Conservation (phyloP, 2,329 filamentous ascomycete species). For the Diaporthe nobilis region DNA sequence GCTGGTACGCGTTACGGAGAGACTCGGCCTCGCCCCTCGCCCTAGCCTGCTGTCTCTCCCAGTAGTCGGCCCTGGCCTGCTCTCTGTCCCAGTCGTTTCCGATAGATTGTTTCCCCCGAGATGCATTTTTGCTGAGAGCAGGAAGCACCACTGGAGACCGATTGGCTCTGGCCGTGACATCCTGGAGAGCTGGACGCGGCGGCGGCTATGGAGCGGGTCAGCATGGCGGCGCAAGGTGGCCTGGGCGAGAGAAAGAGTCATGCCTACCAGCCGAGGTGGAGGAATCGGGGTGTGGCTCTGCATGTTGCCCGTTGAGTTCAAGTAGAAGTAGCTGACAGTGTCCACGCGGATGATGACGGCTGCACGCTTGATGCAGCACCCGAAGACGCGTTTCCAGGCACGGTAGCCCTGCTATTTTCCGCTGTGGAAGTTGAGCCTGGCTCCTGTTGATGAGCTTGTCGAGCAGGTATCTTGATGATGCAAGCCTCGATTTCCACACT, state of each 20-base stretch:
- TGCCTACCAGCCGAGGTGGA: constrained; percentile 20
- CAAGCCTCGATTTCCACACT: neutral
- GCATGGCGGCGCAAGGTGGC: neutral
- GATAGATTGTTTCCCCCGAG: neutral
- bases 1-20: neutral
- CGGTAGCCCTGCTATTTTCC: too few relatives aligned
- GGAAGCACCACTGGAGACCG: constrained; percentile 42
- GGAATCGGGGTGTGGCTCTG: constrained; percentile 14
- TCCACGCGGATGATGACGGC: neutral
- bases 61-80: neutral
- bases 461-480: neutral
- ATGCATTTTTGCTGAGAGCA: constrained; percentile 10
- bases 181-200: constrained; percentile 44
- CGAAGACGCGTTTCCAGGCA: neutral
- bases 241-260: neutral
- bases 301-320: neutral
- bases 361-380: neutral
- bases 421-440: neutral
- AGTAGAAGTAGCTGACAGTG: neutral
- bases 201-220: constrained; percentile 21
- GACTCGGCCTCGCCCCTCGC: neutral
- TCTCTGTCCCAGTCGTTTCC: neutral
- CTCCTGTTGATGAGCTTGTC: neutral
- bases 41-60: neutral
- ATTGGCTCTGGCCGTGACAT: constrained; percentile 51